Base-by-base conservation (phyloP, 805 yeast species). In the Candida mattraensis region DNA sequence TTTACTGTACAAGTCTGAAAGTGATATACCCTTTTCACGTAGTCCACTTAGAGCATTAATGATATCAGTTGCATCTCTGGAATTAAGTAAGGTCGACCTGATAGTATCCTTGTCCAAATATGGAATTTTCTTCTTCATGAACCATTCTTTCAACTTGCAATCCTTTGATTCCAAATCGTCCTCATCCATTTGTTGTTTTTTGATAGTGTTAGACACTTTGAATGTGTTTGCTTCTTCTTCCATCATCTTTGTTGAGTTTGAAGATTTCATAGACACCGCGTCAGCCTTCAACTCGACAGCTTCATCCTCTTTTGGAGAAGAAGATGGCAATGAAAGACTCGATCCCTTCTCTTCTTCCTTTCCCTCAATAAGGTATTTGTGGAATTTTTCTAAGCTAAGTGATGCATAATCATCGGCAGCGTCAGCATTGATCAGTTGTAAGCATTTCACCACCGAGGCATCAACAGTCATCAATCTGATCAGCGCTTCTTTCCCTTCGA, bases 401-500 rank as follows among this genome's bases (percentile, higher is more conserved):
- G 34, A 30, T 12, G 37, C 16, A 26, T 37, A 46, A 14, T 26
- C 14, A 3, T 31, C 27, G 2, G 46, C 37, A 16, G 26, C 37
- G 19, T 33, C 44, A 1, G 47, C 38, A 23, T 48, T 44, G 10
- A 61, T 45, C 28, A 63, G 42, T 18, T 66, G 65, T 17, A 74
- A 42, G 1, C 76, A 78, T 50, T 81, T 80, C 27, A 74, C 74
- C 37, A 87, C 66, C 7, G 87, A 80, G 12, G 83, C 76, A 50
- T 83, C 88, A 48, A 87, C 66, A 38, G 82, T 76, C 30, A 82
- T 70, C 39, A 86, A 69, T 45, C 89, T 66, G 20, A 87, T 66
- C 26, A 87, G 63, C 13, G 83, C 72, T 54, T 87, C 95, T 56
- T 85, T 84, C 22, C 88, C 94, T 47, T 80, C 80, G 9, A 76